Evolutionary conservation across 345 rosid species (phyloP).

Genomic region (Heritiera littoralis): DNA sequence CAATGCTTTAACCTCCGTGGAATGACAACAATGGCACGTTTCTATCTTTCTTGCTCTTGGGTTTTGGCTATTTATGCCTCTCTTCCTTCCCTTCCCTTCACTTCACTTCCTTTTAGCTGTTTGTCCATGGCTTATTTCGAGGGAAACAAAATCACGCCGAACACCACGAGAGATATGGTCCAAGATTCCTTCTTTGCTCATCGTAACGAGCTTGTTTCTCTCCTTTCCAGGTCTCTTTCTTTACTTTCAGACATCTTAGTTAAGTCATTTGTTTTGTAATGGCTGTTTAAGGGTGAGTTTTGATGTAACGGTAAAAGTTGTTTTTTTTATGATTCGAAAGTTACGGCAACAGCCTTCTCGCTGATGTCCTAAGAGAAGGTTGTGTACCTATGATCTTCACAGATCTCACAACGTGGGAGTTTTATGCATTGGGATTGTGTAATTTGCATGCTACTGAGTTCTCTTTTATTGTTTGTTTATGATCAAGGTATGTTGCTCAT

Average conservation of each 20-base stretch:
- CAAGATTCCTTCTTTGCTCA: constrained; percentile 50
- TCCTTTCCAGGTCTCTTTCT: constrained; percentile 49
- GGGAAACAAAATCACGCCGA: constrained; percentile 26
- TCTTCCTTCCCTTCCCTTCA: not conserved
- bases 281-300: too few relatives aligned
- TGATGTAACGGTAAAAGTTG: too few relatives aligned
- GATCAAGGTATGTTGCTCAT: constrained; percentile 41
- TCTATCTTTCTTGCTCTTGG: not conserved
- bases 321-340: too few relatives aligned
- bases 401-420: too few relatives aligned
- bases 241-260: not conserved
- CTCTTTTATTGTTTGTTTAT: not conserved
- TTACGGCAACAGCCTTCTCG: too few relatives aligned
- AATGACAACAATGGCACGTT: constrained; percentile 16
- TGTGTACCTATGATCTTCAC: too few relatives aligned
- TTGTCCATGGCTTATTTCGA: constrained; percentile 12
- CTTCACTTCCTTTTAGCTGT: not conserved
- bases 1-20: constrained; percentile 11
- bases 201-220: constrained; percentile 53
- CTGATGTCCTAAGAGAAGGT: too few relatives aligned
- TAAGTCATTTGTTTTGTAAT: not conserved
- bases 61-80: constrained; percentile 12
- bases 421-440: too few relatives aligned
- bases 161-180: constrained; percentile 46
- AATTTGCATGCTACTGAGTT: not conserved